These are phyloP conservation scores for Olyra latifolia DNA, from an alignment of 176 grass and related monocot genomes.

Conservation along the genomic window DNA sequence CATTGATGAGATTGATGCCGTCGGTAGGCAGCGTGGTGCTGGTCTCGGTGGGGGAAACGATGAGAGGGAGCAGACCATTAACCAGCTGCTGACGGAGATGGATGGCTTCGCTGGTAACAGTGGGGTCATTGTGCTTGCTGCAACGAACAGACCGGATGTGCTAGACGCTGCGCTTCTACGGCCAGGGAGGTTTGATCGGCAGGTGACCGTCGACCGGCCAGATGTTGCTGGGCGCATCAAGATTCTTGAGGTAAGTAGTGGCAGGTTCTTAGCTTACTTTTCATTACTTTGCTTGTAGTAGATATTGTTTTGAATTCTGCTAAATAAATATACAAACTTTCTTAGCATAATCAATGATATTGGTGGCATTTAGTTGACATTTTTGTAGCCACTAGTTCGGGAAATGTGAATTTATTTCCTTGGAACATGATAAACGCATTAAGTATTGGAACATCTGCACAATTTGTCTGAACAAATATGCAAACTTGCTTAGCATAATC, in stretches of 20 bases:
- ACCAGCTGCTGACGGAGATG: constrained; percentile 97
- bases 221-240: constrained; percentile 85
- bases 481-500: not conserved
- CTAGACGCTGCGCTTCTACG: constrained; percentile 67
- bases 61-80: constrained; percentile 98
- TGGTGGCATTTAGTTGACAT: not conserved
- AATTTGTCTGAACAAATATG: not conserved
- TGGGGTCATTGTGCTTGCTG: constrained; percentile 90
- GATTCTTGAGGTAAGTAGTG: constrained; percentile 67
- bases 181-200: constrained; percentile 86
- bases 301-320: not conserved
- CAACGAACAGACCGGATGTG: constrained; percentile 86
- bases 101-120: constrained; percentile 95
- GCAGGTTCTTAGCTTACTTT: not conserved
- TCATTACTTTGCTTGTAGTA: not conserved
- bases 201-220: constrained; percentile 90
- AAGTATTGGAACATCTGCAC: not conserved
- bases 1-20: constrained; percentile 94
- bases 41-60: constrained; percentile 93
- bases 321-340: not conserved
- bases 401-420: not conserved
- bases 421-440: not conserved
- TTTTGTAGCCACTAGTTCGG: not conserved
- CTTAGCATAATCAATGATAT: not conserved
- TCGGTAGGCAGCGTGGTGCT: constrained; percentile 87